phyloP scores from a whole-genome alignment of 352 stramenopile species.

The Phytopythium vexans region DNA sequence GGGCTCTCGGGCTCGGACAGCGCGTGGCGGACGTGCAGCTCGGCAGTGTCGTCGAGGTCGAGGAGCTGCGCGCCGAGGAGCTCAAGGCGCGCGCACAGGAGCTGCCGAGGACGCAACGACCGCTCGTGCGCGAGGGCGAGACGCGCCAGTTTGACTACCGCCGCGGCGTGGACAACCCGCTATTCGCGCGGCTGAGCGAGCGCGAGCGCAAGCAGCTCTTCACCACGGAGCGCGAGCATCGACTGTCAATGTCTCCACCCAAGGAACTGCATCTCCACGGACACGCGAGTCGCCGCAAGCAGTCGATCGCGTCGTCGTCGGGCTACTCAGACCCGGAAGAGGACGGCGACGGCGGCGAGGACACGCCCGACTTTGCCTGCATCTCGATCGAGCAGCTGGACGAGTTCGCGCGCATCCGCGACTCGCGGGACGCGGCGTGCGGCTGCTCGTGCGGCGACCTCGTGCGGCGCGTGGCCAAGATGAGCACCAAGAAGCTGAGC shows the following conservation, averaged over 20 bases:
- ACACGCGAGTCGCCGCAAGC: slow-evolving; percentile 19
- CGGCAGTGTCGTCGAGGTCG: slow-evolving; percentile 66
- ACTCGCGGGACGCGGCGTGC: slow-evolving; percentile 70
- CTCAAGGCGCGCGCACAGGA: slow-evolving; percentile 58
- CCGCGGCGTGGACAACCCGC: slow-evolving; percentile 64
- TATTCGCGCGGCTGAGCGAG: slow-evolving; percentile 73
- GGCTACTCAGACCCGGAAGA: slow-evolving; percentile 26
- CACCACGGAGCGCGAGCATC: slow-evolving; percentile 25
- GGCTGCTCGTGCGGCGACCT: slow-evolving; percentile 82
- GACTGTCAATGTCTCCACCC: slow-evolving; percentile 10
- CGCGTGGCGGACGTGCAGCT: slow-evolving; percentile 62
- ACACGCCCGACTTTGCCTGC: slow-evolving; percentile 64
- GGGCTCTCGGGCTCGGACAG: slow-evolving; percentile 68
- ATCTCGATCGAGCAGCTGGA: slow-evolving; percentile 81
- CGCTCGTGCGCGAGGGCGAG: slow-evolving; percentile 54
- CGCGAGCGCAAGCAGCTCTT: slow-evolving; percentile 71
- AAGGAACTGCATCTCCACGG: slow-evolving; percentile 21
- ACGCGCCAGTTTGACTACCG: slow-evolving; percentile 84
- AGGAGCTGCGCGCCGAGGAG: slow-evolving; percentile 43
- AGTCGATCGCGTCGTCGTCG: slow-evolving; percentile 22
- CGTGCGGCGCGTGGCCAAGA: slow-evolving; percentile 37
- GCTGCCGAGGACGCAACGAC: slow-evolving; percentile 56
- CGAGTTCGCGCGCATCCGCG: slow-evolving; percentile 78
- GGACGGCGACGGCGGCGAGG: slow-evolving; percentile 20
- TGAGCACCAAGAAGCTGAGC: slow-evolving; percentile 82